Percentiles rank a stretch among this genome's conserved stretches.
Evolutionary conservation across 2,329 filamentous ascomycete genomes (phyloP).

Genomic region (Aspergillus sojae): DNA sequence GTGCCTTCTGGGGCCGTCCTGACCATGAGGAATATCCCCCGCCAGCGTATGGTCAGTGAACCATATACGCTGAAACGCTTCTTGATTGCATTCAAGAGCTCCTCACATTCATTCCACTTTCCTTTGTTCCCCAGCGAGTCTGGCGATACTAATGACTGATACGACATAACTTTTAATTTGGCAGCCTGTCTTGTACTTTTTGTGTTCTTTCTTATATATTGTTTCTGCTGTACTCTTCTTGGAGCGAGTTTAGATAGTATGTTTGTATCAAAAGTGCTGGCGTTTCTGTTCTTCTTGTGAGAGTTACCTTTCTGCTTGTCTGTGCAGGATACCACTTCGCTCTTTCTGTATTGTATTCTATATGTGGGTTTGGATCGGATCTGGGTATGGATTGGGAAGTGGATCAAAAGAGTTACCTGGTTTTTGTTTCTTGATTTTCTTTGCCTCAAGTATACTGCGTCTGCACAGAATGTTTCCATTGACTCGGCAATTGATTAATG

Average conservation of each 20-base stretch:
- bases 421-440: background rate
- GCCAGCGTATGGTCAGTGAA: slow-evolving; percentile 49
- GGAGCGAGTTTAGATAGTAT: slow-evolving; percentile 29
- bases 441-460: background rate
- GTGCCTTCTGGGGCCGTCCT: slow-evolving; percentile 40
- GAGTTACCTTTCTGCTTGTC: slow-evolving; percentile 21
- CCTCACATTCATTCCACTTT: slow-evolving; percentile 16
- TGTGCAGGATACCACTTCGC: slow-evolving; percentile 35
- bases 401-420: background rate
- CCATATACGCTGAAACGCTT: slow-evolving; percentile 1
- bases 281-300: slow-evolving; percentile 20
- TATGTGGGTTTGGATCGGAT: slow-evolving; percentile 10
- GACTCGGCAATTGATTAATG: background rate
- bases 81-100: slow-evolving; percentile 8
- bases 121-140: slow-evolving; percentile 21
- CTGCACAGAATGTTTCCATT: background rate
- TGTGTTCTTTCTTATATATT: background rate
- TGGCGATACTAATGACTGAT: slow-evolving; percentile 24
- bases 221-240: slow-evolving; percentile 7
- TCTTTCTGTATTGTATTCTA: slow-evolving; percentile 18
- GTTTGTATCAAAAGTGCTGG: slow-evolving; percentile 30
- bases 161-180: slow-evolving; percentile 24
- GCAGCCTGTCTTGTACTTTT: background rate
- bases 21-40: slow-evolving; percentile 43
- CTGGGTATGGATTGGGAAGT: slow-evolving; percentile 5